These are phyloP conservation scores for Lodderomyces oxycetoniae DNA, from an alignment of 1,139 yeast genomes.

Conservation along the genomic window DNA sequence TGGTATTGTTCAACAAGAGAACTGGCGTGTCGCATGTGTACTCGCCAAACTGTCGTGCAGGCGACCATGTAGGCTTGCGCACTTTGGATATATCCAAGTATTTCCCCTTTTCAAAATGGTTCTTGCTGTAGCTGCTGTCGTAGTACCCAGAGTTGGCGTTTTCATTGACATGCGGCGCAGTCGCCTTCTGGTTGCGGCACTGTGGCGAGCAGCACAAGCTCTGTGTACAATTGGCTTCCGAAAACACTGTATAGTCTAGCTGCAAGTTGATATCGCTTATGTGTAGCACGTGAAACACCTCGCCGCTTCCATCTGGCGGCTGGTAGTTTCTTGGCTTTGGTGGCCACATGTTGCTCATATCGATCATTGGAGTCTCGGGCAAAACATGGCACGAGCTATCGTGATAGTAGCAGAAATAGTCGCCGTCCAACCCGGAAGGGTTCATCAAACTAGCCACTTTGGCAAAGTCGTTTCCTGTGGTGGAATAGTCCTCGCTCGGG, in stretches of 20 bases:
- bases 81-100: conserved; percentile 18
- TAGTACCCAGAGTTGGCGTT: conserved; percentile 19
- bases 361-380: conserved; percentile 41
- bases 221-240: conserved; percentile 31
- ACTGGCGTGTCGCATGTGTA: conserved; percentile 29
- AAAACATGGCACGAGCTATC: conserved; percentile 36
- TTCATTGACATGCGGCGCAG: conserved; percentile 13
- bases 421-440: conserved; percentile 47
- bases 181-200: conserved; percentile 16
- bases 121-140: conserved; percentile 20
- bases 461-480: conserved; percentile 35
- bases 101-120: conserved; percentile 23
- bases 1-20: conserved; percentile 25
- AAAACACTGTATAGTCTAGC: conserved; percentile 20
- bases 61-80: conserved; percentile 19
- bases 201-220: conserved; percentile 23
- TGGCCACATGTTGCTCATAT: conserved; percentile 40
- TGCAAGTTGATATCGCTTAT: conserved; percentile 26
- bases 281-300: conserved; percentile 26
- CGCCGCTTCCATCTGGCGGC: conserved; percentile 19
- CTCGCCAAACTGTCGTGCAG: conserved; percentile 30
- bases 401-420: conserved; percentile 49
- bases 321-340: conserved; percentile 26
- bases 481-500: conserved; percentile 19
- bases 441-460: conserved; percentile 45